Evolutionary conservation across 2,329 filamentous ascomycete species (phyloP).

Genomic region (Akanthomyces muscarius): DNA sequence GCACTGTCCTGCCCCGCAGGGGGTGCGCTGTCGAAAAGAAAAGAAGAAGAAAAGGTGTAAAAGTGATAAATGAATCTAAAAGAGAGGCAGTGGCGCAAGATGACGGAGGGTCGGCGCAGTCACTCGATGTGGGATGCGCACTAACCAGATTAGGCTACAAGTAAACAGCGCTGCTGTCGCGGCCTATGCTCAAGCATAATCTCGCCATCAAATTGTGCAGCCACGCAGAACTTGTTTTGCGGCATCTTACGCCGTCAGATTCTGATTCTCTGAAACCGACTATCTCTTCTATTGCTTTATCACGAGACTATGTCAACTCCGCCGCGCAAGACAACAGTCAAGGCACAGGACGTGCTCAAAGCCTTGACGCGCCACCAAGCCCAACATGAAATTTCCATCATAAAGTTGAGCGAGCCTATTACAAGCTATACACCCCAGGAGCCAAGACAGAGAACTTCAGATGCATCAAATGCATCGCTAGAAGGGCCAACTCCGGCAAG

Average conservation of each 20-base stretch:
- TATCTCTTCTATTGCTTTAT: not conserved
- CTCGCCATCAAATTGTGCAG: not conserved
- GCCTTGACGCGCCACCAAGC: constrained; percentile 52
- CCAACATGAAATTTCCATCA: constrained; percentile 64
- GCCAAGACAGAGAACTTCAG: constrained; percentile 58
- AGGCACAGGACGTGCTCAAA: constrained; percentile 41
- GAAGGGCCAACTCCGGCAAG: constrained; percentile 69
- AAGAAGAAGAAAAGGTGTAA: not conserved
- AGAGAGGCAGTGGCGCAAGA: not conserved
- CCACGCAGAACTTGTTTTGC: not conserved
- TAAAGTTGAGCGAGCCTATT: constrained; percentile 73
- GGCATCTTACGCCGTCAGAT: too few species aligned
- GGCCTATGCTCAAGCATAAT: not conserved
- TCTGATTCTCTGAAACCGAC: not conserved
- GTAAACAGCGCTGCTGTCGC: constrained; percentile 34
- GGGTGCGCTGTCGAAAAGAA: not conserved
- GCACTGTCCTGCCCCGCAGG: not conserved
- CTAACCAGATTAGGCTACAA: constrained; percentile 30
- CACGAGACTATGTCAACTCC: constrained; percentile 21
- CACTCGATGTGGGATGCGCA: not conserved
- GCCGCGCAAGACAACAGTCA: constrained; percentile 23
- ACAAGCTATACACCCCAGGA: constrained; percentile 44
- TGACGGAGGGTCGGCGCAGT: not conserved
- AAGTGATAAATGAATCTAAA: not conserved
- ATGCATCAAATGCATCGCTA: constrained; percentile 62